Evolutionary conservation across 306 rosid species (phyloP).

Genomic region (Quercus dentata): DNA sequence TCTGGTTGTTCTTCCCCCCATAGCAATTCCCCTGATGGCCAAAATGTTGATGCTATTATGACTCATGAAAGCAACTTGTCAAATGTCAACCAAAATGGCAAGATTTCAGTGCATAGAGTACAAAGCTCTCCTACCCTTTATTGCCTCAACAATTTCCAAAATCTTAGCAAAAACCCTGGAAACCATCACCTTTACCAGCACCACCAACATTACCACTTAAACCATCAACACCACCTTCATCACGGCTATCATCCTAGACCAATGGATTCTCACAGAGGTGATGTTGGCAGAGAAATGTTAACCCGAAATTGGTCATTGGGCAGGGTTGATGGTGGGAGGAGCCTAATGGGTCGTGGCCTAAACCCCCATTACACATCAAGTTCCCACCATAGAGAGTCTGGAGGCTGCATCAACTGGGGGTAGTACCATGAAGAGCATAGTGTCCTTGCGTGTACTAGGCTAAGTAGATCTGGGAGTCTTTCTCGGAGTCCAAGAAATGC

Average conservation of each 20-base stretch:
- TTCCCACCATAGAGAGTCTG: constrained; percentile 34
- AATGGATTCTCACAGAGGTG: constrained; percentile 21
- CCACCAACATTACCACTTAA: constrained; percentile 17
- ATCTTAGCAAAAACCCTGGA: background rate
- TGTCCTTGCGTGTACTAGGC: background rate
- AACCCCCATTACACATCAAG: constrained; percentile 18
- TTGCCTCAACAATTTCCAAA: constrained; percentile 31
- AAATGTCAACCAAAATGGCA: background rate
- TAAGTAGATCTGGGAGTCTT: constrained; percentile 31
- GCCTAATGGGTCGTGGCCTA: constrained; percentile 4
- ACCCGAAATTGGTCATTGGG: constrained; percentile 13
- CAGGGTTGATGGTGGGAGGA: constrained; percentile 22
- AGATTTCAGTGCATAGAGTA: constrained; percentile 44
- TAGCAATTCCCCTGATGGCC: constrained; percentile 61
- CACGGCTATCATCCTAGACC: constrained; percentile 13
- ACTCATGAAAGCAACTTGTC: constrained; percentile 15
- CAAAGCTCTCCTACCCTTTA: constrained; percentile 62
- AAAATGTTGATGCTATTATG: constrained; percentile 1
- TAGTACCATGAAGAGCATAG: constrained; percentile 32
- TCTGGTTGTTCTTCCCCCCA: constrained; percentile 73
- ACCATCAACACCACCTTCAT: constrained; percentile 11
- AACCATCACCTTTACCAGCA: constrained; percentile 17
- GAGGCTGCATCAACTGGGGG: constrained; percentile 6
- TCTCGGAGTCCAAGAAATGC: constrained; percentile 38
- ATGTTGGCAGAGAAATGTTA: constrained; percentile 25